These are phyloP conservation scores for Lepidium africanum DNA, from an alignment of 345 rosid species.

Conservation along the genomic window DNA sequence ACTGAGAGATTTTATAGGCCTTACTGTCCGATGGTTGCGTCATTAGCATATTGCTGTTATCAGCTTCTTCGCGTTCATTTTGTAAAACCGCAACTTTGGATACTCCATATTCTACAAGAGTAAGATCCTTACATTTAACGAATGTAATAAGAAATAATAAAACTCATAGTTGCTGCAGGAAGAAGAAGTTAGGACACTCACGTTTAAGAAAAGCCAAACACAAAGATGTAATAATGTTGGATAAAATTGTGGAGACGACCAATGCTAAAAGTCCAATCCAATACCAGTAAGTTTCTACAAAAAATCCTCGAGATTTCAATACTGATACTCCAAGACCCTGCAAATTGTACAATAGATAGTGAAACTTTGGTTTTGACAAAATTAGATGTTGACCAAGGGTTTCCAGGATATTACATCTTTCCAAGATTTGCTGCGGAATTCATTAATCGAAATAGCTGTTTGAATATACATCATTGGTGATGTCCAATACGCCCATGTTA, in stretches of 20 bases:
- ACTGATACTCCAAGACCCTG: slow-evolving; percentile 42
- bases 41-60: neutral
- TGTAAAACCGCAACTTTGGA: slow-evolving; percentile 20
- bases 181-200: slow-evolving; percentile 24
- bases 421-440: slow-evolving; percentile 52
- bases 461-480: slow-evolving; percentile 66
- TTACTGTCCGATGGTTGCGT: neutral
- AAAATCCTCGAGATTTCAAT: slow-evolving; percentile 40
- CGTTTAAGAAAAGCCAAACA: slow-evolving; percentile 50
- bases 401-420: slow-evolving; percentile 21
- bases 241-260: slow-evolving; percentile 31
- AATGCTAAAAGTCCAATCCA: slow-evolving; percentile 57
- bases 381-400: neutral
- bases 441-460: slow-evolving; percentile 44
- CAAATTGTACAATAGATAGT: neutral
- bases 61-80: slow-evolving; percentile 14
- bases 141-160: neutral
- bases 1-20: neutral
- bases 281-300: slow-evolving; percentile 48
- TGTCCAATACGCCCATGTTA: slow-evolving; percentile 66
- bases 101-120: slow-evolving; percentile 36
- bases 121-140: neutral
- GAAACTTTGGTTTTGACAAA: neutral
- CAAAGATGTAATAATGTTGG: slow-evolving; percentile 34
- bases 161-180: neutral